Conservation (phyloP, 2,329 filamentous ascomycete species). For the Tolypocladium inflatum region DNA sequence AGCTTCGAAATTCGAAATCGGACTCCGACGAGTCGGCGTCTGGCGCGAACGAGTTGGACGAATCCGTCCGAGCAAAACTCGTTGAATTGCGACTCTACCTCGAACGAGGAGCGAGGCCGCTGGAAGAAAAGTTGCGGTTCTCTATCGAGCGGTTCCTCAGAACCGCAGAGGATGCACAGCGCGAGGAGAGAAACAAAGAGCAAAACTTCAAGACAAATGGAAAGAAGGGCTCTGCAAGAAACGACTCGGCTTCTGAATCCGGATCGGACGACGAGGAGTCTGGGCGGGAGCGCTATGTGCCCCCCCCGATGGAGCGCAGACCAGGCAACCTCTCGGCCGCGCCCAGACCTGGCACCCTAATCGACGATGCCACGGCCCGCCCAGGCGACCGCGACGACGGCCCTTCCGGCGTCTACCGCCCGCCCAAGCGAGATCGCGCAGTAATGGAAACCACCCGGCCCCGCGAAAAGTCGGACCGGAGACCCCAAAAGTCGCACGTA, state of each 20-base stretch:
- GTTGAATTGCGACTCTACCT: constrained; percentile 85
- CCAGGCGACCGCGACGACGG: constrained; percentile 18
- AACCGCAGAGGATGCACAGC: constrained; percentile 67
- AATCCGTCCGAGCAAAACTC: constrained; percentile 72
- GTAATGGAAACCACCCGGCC: constrained; percentile 66
- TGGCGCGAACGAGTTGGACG: constrained; percentile 40
- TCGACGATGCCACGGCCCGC: constrained; percentile 21
- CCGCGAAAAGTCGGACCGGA: constrained; percentile 47
- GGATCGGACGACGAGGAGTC: constrained; percentile 19
- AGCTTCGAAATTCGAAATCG: constrained; percentile 51
- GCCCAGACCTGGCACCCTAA: constrained; percentile 20
- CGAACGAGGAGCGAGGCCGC: constrained; percentile 81
- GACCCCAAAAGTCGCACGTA: constrained; percentile 65
- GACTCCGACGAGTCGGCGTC: constrained; percentile 13
- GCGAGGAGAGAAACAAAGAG: constrained; percentile 26
- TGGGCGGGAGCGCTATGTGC: constrained; percentile 27
- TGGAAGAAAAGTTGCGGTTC: constrained; percentile 87
- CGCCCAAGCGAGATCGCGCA: constrained; percentile 80
- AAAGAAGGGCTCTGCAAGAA: constrained; percentile 7
- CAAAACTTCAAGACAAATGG: constrained; percentile 15
- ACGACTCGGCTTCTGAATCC: constrained; percentile 15
- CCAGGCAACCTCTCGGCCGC: constrained; percentile 13
- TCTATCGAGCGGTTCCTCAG: constrained; percentile 92
- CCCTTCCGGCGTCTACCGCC: constrained; percentile 69
- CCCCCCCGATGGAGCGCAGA: constrained; percentile 11